These are phyloP conservation scores for Apiotrichum akiyoshidainum DNA, from an alignment of 1,284 basidiomycete genomes.

Conservation along the genomic window DNA sequence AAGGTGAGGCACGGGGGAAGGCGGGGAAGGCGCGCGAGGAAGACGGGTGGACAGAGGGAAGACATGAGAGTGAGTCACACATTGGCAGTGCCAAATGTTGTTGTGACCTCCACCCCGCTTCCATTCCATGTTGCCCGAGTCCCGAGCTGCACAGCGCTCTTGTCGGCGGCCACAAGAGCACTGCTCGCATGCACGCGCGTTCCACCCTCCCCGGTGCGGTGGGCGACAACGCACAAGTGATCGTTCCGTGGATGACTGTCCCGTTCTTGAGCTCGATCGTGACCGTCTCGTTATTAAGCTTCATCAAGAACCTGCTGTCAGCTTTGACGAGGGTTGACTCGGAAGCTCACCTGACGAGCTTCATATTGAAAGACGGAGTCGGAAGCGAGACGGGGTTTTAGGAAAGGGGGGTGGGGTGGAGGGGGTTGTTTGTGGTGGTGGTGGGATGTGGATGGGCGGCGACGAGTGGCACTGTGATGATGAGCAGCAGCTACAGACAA, in stretches of 20 bases:
- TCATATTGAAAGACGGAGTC: conserved; percentile 51
- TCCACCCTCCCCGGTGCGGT: too few species aligned
- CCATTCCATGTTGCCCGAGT: too few species aligned
- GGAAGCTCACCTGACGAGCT: conserved; percentile 52
- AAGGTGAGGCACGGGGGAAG: neutral
- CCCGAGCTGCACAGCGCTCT: too few species aligned
- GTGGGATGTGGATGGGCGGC: neutral
- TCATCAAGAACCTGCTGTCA: conserved; percentile 85
- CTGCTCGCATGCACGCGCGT: too few species aligned
- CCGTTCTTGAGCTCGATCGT: conserved; percentile 98
- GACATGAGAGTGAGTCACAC: neutral
- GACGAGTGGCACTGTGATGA: neutral
- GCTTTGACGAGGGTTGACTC: neutral
- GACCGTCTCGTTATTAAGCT: conserved; percentile 98
- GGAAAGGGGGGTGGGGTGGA: conserved; percentile 9
- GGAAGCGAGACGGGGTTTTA: conserved; percentile 20
- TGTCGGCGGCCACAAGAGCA: too few species aligned
- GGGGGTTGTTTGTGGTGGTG: conserved; percentile 6
- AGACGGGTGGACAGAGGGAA: too few species aligned
- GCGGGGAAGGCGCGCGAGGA: neutral
- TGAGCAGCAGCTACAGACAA: neutral
- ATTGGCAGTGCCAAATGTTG: neutral
- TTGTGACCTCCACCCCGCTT: neutral
- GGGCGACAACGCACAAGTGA: conserved; percentile 75
- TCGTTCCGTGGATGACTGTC: conserved; percentile 90